Evolutionary conservation across 257 asterid genomes (phyloP).

Genomic region (Buddleja alternifolia): DNA sequence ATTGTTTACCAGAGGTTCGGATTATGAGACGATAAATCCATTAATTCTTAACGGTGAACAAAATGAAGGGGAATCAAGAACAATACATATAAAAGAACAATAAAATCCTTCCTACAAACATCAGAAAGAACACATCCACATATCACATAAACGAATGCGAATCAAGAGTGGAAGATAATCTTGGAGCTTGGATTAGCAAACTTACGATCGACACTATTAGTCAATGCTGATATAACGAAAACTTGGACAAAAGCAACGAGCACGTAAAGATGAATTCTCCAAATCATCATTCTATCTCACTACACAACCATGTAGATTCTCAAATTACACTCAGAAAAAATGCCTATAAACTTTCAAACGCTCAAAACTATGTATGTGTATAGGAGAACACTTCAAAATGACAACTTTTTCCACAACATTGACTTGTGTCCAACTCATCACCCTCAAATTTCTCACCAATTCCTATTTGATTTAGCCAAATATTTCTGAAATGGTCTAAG

Average conservation of each 20-base stretch:
- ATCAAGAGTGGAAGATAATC: not conserved
- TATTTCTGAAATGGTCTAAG: constrained; percentile 30
- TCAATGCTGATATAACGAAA: constrained; percentile 45
- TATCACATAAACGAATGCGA: not conserved
- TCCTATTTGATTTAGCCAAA: constrained; percentile 9
- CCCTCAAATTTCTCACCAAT: constrained; percentile 15
- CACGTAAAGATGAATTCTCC: constrained; percentile 40
- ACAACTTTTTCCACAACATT: not conserved
- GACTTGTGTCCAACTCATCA: constrained; percentile 7
- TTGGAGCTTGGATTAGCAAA: constrained; percentile 15
- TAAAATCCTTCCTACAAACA: not conserved
- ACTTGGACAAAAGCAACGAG: constrained; percentile 46
- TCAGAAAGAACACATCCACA: not conserved
- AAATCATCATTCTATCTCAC: constrained; percentile 33
- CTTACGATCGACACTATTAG: constrained; percentile 64
- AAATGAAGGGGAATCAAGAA: too few relatives aligned
- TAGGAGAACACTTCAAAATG: not conserved
- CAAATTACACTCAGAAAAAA: not conserved
- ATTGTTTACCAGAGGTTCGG: too few relatives aligned
- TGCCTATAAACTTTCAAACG: not conserved
- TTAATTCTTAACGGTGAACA: too few relatives aligned
- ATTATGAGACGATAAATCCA: too few relatives aligned
- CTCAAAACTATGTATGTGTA: too few relatives aligned
- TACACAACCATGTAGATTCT: constrained; percentile 25
- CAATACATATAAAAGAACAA: not conserved